Evolutionary conservation across 345 rosid genomes (phyloP).

Genomic region (Populus ilicifolia): DNA sequence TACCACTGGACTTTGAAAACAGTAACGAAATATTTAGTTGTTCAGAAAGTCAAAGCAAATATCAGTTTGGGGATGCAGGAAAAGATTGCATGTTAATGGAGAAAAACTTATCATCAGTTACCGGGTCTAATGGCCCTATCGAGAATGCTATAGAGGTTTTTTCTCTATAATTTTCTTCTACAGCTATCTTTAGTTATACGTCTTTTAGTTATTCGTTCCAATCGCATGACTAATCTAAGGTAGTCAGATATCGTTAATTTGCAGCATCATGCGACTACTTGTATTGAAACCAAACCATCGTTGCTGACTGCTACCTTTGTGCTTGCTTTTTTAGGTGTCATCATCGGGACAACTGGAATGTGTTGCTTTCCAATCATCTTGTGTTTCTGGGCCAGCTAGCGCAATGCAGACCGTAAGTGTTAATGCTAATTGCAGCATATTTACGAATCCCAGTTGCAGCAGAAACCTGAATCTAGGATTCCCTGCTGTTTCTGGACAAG

Average conservation of each 20-base stretch:
- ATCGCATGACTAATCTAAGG: background rate
- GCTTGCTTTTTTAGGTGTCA: conserved; percentile 38
- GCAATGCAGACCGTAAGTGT: conserved; percentile 26
- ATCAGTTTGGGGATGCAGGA: conserved; percentile 35
- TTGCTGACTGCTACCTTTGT: conserved; percentile 10
- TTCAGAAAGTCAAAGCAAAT: conserved; percentile 32
- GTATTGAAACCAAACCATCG: too few species aligned
- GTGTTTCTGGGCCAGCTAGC: conserved; percentile 23
- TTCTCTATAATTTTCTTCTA: conserved; percentile 2
- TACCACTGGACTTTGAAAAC: conserved; percentile 43
- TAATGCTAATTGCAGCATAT: conserved; percentile 24
- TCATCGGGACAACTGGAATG: conserved; percentile 48
- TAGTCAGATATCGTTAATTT: background rate
- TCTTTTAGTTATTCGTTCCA: background rate
- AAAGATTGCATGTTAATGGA: conserved; percentile 37
- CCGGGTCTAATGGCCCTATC: conserved; percentile 39
- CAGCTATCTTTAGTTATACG: background rate
- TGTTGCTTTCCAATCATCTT: conserved; percentile 33
- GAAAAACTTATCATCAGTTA: conserved; percentile 40
- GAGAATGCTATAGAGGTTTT: conserved; percentile 51
- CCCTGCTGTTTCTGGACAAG: conserved; percentile 37
- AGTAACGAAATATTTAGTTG: conserved; percentile 47
- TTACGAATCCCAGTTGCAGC: conserved; percentile 40
- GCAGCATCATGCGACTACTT: too few species aligned
- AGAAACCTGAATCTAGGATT: conserved; percentile 46